A percentile compares a stretch with the other conserved stretches of the same genome.
These are phyloP conservation scores for Primulina eburnea DNA, from an alignment of 257 asterid genomes.

Conservation along the genomic window DNA sequence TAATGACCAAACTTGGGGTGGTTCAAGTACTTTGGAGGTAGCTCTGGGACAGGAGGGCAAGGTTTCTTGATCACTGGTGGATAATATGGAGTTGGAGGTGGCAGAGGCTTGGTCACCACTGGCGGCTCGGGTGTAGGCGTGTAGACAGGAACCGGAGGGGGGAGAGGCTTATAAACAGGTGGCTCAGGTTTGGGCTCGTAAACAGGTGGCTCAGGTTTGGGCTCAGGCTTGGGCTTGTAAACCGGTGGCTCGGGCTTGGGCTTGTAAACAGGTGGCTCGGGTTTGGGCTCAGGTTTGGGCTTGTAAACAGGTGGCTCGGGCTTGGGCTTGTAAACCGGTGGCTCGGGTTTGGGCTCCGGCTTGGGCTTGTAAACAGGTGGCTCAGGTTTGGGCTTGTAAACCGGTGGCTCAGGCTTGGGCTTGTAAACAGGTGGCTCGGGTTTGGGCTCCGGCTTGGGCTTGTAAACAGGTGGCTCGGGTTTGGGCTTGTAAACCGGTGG, in stretches of 20 bases:
- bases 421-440: too few species aligned
- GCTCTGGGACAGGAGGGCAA: slow-evolving; percentile 47
- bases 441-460: too few species aligned
- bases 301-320: slow-evolving; percentile 21
- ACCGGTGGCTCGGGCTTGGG: slow-evolving; percentile 29
- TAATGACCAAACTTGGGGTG: slow-evolving; percentile 55
- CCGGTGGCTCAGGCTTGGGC: neutral
- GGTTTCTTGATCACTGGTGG: slow-evolving; percentile 60
- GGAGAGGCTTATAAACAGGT: slow-evolving; percentile 22
- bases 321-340: slow-evolving; percentile 30
- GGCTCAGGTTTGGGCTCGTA: slow-evolving; percentile 31
- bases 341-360: slow-evolving; percentile 18
- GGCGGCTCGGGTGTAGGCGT: slow-evolving; percentile 28
- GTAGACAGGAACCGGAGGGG: slow-evolving; percentile 16
- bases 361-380: slow-evolving; percentile 28
- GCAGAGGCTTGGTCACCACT: slow-evolving; percentile 35
- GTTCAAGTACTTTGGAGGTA: slow-evolving; percentile 58
- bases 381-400: neutral
- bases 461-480: too few species aligned
- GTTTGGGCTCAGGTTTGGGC: slow-evolving; percentile 30
- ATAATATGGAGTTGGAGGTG: slow-evolving; percentile 35
- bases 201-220: slow-evolving; percentile 11
- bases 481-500: too few species aligned
- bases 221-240: slow-evolving; percentile 28
- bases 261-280: slow-evolving; percentile 14